A percentile compares a stretch with the other conserved stretches of the same genome.
Evolutionary conservation across 202 grass and related monocot species (phyloP).

Genomic region (Schoenoplectus tabernaemontani): DNA sequence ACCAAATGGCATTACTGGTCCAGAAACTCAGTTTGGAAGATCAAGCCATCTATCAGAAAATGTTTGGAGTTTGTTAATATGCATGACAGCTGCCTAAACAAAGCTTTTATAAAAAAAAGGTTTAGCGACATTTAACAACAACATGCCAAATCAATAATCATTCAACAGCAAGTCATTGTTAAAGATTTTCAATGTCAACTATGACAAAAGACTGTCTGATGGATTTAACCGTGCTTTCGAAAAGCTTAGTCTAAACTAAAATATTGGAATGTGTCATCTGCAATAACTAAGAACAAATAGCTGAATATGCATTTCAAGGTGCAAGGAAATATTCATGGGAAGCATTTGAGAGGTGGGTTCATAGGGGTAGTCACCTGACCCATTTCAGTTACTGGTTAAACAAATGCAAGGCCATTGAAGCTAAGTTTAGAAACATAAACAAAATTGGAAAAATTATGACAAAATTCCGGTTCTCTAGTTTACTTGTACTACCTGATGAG

Average conservation of each 20-base stretch:
- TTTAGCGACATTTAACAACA: neutral
- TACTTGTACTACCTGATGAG: constrained; percentile 41
- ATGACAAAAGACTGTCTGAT: neutral
- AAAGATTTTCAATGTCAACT: neutral
- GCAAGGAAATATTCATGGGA: neutral
- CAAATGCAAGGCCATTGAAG: neutral
- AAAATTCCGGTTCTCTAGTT: neutral
- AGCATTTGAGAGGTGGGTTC: neutral
- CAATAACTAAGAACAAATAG: neutral
- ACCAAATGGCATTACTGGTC: neutral
- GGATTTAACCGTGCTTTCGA: neutral
- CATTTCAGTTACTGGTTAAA: neutral
- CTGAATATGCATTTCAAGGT: neutral
- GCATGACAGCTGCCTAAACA: neutral
- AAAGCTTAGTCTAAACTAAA: neutral
- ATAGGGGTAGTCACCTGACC: neutral
- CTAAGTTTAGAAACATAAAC: neutral
- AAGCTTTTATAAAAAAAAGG: neutral
- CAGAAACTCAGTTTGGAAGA: neutral
- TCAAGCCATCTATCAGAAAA: neutral
- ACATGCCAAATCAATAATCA: neutral
- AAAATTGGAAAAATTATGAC: neutral
- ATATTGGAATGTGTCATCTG: neutral
- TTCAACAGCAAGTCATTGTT: neutral
- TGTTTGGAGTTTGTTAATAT: neutral